Evolutionary conservation across 1,139 yeast genomes (phyloP).

Genomic region (Blastobotrys petasosporus): DNA sequence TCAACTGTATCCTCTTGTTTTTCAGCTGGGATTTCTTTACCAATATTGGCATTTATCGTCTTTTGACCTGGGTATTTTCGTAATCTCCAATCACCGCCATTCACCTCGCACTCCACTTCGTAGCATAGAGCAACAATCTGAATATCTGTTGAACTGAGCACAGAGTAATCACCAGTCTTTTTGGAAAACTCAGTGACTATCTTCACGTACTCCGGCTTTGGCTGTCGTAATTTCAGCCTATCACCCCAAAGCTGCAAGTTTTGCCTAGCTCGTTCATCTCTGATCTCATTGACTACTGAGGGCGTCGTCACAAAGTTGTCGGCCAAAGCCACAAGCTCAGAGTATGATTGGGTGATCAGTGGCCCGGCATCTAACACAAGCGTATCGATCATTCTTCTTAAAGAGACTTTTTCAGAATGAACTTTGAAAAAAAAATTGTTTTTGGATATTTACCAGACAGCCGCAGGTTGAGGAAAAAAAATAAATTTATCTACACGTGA

Average conservation of each 20-base stretch:
- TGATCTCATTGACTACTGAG: conserved; percentile 79
- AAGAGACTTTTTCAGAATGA: conserved; percentile 1
- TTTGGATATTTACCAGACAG: too few species aligned
- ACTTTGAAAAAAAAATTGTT: conserved; percentile 3
- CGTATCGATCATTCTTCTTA: conserved; percentile 25
- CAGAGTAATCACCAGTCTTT: conserved; percentile 85
- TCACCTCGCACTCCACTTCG: conserved; percentile 70
- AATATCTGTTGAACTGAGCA: conserved; percentile 83
- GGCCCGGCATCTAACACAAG: conserved; percentile 94
- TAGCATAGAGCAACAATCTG: conserved; percentile 88
- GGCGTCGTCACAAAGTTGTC: conserved; percentile 77
- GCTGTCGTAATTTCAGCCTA: conserved; percentile 52
- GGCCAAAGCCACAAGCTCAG: conserved; percentile 66
- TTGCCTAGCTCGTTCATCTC: conserved; percentile 76
- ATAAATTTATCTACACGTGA: background rate
- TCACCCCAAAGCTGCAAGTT: conserved; percentile 77
- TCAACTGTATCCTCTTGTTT: conserved; percentile 11
- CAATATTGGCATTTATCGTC: conserved; percentile 6
- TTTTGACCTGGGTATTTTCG: conserved; percentile 68
- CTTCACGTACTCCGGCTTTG: conserved; percentile 56
- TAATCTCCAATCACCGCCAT: conserved; percentile 57
- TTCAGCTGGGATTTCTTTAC: conserved; percentile 3
- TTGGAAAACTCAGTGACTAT: conserved; percentile 72
- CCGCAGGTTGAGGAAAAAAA: conserved; percentile 7
- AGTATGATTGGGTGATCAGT: conserved; percentile 76